These are phyloP conservation scores for Monilinia polystroma DNA, from an alignment of 2,329 filamentous ascomycete species.

Conservation along the genomic window DNA sequence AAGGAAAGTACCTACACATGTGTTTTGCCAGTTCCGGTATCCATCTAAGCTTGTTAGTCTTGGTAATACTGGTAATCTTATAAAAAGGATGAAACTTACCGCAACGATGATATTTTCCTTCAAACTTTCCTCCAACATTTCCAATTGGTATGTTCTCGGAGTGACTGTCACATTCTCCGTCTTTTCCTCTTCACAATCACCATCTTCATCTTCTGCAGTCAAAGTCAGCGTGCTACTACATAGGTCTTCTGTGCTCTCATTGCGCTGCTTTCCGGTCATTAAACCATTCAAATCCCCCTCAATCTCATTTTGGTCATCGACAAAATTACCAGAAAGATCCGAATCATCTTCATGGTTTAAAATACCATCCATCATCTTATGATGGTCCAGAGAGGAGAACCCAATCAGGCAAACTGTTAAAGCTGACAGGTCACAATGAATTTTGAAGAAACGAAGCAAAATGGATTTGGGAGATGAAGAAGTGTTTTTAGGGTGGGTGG, in stretches of 20 bases:
- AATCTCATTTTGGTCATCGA: neutral
- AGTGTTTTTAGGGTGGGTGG: neutral
- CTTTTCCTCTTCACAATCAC: neutral
- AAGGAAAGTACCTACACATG: conserved; percentile 23
- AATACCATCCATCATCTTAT: neutral
- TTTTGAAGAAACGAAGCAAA: neutral
- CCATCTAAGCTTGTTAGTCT: conserved; percentile 21
- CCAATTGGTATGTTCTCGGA: conserved; percentile 59
- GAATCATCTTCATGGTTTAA: neutral
- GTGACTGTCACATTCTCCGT: conserved; percentile 31
- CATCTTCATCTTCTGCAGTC: neutral
- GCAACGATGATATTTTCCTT: conserved; percentile 69
- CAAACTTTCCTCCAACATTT: conserved; percentile 72
- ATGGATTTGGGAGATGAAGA: neutral
- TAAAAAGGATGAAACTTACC: conserved; percentile 44
- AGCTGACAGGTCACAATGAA: neutral
- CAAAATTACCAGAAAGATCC: neutral
- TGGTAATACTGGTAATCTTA: neutral
- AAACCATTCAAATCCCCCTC: neutral
- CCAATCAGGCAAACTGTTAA: neutral
- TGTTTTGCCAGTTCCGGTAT: conserved; percentile 24
- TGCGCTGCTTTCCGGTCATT: neutral
- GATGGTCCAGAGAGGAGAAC: neutral
- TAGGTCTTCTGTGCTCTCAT: conserved; percentile 3
- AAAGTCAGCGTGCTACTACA: neutral